phyloP scores from a whole-genome alignment of 2,329 filamentous ascomycete species.

The Fusarium annulatum region DNA sequence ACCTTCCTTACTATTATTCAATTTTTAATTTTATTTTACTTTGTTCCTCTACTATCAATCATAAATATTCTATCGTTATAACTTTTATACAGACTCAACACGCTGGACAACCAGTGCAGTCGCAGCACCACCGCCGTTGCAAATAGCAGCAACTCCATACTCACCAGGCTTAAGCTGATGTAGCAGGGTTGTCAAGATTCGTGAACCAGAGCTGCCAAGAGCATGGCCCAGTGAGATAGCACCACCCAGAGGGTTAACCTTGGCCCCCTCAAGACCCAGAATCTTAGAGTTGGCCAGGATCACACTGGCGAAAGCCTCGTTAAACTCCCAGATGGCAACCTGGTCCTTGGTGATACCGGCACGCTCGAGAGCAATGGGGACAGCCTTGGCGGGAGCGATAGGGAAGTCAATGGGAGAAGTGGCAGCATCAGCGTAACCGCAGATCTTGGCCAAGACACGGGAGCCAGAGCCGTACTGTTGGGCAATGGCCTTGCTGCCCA shows the following conservation, averaged over 20 bases:
- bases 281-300: constrained; percentile 97
- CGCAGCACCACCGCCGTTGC: constrained; percentile 94
- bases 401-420: constrained; percentile 95
- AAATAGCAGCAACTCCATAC: constrained; percentile 95
- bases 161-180: constrained; percentile 93
- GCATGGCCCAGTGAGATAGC: constrained; percentile 94
- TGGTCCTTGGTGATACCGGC: constrained; percentile 93
- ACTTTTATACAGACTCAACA: constrained; percentile 67
- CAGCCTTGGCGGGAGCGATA: constrained; percentile 89
- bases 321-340: constrained; percentile 97
- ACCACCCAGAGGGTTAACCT: constrained; percentile 88
- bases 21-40: neutral
- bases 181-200: constrained; percentile 88
- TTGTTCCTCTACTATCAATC: neutral
- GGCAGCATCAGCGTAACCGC: constrained; percentile 88
- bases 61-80: neutral
- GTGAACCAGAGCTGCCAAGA: constrained; percentile 90
- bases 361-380: constrained; percentile 87
- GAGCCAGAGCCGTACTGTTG: constrained; percentile 81
- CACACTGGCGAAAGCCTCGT: constrained; percentile 96
- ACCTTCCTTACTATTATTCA: neutral
- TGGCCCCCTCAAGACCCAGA: constrained; percentile 80
- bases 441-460: constrained; percentile 87
- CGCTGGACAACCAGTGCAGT: constrained; percentile 92
- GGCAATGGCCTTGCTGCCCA: constrained; percentile 84